Conservation (phyloP, 1,284 basidiomycete species). For the Apiotrichum akiyoshidainum region DNA sequence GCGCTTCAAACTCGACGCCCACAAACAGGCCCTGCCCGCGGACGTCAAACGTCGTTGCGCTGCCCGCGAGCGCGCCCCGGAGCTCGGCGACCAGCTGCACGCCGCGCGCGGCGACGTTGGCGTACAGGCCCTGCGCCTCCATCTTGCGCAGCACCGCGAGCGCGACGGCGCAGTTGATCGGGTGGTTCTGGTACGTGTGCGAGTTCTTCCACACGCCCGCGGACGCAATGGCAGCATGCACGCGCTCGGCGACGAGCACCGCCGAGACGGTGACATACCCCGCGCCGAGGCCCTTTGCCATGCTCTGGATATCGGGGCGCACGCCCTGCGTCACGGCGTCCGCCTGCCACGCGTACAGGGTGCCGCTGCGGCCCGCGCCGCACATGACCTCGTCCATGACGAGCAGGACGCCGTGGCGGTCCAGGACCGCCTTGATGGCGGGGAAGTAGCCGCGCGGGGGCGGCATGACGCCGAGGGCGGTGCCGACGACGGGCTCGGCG, state of each 20-base stretch:
- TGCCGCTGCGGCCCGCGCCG: conserved; percentile 75
- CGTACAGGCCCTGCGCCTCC: conserved; percentile 59
- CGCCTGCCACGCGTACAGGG: conserved; percentile 58
- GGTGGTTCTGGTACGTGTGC: conserved; percentile 81
- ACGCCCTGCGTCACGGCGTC: conserved; percentile 56
- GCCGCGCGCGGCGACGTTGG: conserved; percentile 28
- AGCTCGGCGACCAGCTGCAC: conserved; percentile 26
- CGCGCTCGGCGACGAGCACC: conserved; percentile 65
- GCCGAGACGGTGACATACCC: conserved; percentile 83
- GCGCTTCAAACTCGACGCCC: conserved; percentile 31
- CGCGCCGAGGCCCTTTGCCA: conserved; percentile 81
- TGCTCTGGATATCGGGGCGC: conserved; percentile 70
- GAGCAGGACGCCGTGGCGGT: conserved; percentile 75
- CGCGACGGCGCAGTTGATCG: conserved; percentile 69
- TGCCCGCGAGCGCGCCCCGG: conserved; percentile 16
- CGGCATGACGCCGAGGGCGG: conserved; percentile 61
- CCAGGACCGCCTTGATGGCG: conserved; percentile 76
- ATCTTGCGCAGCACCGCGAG: conserved; percentile 75
- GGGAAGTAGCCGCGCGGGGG: conserved; percentile 43
- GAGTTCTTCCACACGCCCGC: conserved; percentile 61
- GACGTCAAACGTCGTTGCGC: conserved; percentile 24
- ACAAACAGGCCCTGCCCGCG: conserved; percentile 59
- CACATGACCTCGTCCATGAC: conserved; percentile 83
- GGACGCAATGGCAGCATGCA: conserved; percentile 62
- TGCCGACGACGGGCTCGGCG: conserved; percentile 60